Conservation (phyloP, 495 filamentous ascomycete genomes). For the Podospora comata region DNA sequence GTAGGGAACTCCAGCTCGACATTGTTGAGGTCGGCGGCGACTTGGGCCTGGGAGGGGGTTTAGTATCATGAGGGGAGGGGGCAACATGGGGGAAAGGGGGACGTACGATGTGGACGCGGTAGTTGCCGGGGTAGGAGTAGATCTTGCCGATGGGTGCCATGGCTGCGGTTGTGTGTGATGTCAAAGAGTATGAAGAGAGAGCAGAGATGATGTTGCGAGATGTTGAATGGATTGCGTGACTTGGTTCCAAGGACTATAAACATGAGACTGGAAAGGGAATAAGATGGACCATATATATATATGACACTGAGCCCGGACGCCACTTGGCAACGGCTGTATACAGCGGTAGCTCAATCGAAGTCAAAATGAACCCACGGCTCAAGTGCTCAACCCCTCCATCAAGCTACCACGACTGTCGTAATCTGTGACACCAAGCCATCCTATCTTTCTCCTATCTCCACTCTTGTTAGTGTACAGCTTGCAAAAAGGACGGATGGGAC, state of each 20-base stretch:
- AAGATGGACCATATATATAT: neutral
- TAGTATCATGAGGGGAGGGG: neutral
- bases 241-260: conserved; percentile 5
- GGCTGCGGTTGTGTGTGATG: neutral
- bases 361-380: neutral
- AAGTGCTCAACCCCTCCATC: neutral
- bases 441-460: neutral
- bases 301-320: neutral
- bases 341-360: neutral
- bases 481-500: neutral
- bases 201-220: neutral
- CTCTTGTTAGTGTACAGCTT: neutral
- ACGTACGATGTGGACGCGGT: conserved; percentile 50
- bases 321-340: neutral
- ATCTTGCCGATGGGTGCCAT: conserved; percentile 57
- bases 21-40: conserved; percentile 52
- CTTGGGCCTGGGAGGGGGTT: conserved; percentile 40
- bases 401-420: neutral
- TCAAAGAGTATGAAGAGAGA: conserved; percentile 6
- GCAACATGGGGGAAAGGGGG: neutral
- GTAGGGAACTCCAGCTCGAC: conserved; percentile 43
- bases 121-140: conserved; percentile 46
- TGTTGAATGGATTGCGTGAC: conserved; percentile 9
- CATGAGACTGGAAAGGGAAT: neutral
- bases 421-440: neutral